Conservation (phyloP, 2,329 filamentous ascomycete species). For the Amesomyces nigricolor region DNA sequence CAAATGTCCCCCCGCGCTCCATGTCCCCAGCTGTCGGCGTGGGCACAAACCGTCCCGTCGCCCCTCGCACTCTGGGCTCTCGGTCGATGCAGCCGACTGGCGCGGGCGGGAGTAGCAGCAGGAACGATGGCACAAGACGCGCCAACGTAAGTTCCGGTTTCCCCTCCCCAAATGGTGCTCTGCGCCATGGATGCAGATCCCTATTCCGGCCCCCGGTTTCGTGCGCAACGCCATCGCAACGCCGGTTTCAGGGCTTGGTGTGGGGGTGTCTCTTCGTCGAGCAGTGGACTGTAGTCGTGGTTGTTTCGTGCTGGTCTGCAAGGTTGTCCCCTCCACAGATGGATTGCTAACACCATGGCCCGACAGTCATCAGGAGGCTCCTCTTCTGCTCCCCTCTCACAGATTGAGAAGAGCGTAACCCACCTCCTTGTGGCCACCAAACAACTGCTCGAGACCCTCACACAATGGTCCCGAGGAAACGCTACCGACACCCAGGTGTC, state of each 20-base stretch:
- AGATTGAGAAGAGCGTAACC: conserved; percentile 98
- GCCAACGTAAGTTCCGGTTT: conserved; percentile 49
- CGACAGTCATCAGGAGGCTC: conserved; percentile 38
- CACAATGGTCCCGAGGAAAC: conserved; percentile 90
- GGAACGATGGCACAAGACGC: conserved; percentile 43
- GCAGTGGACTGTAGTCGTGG: not conserved
- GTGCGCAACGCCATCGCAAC: conserved; percentile 13
- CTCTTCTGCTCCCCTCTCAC: conserved; percentile 71
- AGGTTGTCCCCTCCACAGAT: not conserved
- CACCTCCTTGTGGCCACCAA: conserved; percentile 97
- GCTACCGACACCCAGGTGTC: conserved; percentile 94
- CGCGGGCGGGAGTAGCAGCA: conserved; percentile 28
- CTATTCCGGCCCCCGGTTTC: conserved; percentile 18
- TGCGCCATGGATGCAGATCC: conserved; percentile 18
- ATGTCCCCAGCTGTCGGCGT: conserved; percentile 52
- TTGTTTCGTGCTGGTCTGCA: not conserved
- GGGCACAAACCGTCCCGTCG: conserved; percentile 39
- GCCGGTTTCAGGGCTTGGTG: conserved; percentile 4
- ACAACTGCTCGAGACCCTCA: conserved; percentile 92
- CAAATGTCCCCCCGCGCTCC: conserved; percentile 49
- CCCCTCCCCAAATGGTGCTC: conserved; percentile 6
- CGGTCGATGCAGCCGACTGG: conserved; percentile 46
- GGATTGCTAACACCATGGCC: conserved; percentile 31
- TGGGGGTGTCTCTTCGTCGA: not conserved
- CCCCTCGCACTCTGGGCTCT: conserved; percentile 57